A percentile compares a stretch with the other conserved stretches of the same genome.
These are phyloP conservation scores for Rhodotorula diobovata DNA, from an alignment of 768 basidiomycete species.

Conservation along the genomic window DNA sequence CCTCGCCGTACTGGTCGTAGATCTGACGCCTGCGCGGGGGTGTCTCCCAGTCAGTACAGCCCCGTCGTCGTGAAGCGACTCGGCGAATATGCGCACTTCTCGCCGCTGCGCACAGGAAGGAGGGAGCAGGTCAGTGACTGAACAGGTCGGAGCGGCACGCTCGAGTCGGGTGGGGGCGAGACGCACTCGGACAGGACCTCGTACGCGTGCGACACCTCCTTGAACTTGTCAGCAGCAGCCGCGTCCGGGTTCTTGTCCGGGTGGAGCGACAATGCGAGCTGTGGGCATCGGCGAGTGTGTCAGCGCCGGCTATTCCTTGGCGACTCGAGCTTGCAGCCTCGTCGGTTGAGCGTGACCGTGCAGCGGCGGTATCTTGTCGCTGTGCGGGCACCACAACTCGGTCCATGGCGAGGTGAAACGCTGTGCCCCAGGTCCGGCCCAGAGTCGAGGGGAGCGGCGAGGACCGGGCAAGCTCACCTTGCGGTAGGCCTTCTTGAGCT, in stretches of 20 bases:
- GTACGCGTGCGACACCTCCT: conserved; percentile 68
- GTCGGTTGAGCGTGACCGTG: too few species aligned
- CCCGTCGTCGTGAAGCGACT: too few species aligned
- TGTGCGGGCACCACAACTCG: too few species aligned
- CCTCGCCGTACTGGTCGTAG: conserved; percentile 89
- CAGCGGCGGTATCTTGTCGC: too few species aligned
- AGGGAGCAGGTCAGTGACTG: not conserved
- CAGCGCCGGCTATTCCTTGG: too few species aligned
- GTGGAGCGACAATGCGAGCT: conserved; percentile 44
- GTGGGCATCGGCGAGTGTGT: not conserved
- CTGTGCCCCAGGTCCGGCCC: too few species aligned
- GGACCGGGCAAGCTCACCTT: conserved; percentile 55
- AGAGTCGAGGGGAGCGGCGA: not conserved
- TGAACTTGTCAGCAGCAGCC: conserved; percentile 93
- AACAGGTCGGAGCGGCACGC: not conserved
- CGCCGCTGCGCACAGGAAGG: conserved; percentile 3
- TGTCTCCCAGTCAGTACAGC: not conserved
- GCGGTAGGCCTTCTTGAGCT: conserved; percentile 92
- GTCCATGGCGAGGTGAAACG: too few species aligned
- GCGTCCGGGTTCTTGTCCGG: conserved; percentile 80
- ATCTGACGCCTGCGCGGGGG: conserved; percentile 15
- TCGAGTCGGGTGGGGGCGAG: not conserved
- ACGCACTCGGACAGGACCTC: conserved; percentile 75
- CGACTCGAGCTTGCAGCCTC: too few species aligned
- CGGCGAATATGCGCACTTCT: conserved; percentile 15